A percentile compares a stretch with the other conserved stretches of the same genome.
Conservation (phyloP, 1,284 basidiomycete genomes). For the Malassezia nana region DNA sequence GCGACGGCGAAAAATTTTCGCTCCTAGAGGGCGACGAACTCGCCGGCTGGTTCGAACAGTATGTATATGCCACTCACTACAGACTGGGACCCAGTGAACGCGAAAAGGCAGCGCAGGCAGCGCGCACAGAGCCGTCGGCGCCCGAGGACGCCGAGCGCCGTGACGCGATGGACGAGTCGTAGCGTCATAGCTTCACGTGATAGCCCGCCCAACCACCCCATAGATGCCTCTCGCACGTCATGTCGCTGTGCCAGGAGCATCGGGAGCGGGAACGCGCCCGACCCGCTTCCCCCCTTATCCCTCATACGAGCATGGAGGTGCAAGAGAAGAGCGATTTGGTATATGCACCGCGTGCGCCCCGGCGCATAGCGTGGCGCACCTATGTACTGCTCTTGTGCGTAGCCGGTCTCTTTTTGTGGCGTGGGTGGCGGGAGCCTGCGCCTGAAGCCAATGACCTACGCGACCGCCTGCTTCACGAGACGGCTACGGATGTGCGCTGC, state of each 20-base stretch:
- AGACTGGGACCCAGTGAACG: slow-evolving; percentile 9
- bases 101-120: slow-evolving; percentile 8
- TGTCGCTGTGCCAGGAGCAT: slow-evolving; percentile 1
- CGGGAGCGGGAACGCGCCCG: background rate
- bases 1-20: slow-evolving; percentile 38
- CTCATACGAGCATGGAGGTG: background rate
- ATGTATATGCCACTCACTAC: background rate
- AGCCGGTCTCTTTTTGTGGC: background rate
- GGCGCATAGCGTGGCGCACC: background rate
- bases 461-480: background rate
- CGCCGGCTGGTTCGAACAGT: slow-evolving; percentile 28
- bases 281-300: background rate
- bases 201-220: background rate
- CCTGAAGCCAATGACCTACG: no score
- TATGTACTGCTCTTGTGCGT: background rate
- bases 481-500: background rate
- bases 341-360: no score
- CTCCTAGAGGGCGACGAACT: slow-evolving; percentile 41
- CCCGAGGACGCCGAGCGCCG: background rate
- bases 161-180: slow-evolving; percentile 10
- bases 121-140: background rate
- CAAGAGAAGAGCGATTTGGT: background rate
- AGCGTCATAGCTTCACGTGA: background rate
- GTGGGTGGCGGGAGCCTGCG: no score
- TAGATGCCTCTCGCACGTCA: background rate